phyloP scores from a whole-genome alignment of 2,329 filamentous ascomycete species.

The Diaporthe humulicola region DNA sequence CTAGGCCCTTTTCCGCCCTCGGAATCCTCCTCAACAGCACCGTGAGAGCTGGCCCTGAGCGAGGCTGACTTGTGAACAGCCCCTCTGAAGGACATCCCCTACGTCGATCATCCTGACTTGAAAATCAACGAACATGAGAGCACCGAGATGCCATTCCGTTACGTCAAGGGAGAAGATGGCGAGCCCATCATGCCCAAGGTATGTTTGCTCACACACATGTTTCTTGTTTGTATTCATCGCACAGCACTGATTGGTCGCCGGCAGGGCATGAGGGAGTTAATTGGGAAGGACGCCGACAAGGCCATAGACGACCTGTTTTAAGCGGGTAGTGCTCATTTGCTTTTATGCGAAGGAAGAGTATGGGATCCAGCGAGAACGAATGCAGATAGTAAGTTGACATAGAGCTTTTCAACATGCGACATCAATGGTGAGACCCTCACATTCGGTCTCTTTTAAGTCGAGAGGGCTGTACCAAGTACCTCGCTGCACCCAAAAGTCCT shows the following conservation, averaged over 20 bases:
- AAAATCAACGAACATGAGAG: conserved; percentile 92
- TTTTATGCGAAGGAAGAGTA: background rate
- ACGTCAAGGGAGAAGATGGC: conserved; percentile 82
- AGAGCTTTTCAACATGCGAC: background rate
- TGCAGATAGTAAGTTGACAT: conserved; percentile 19
- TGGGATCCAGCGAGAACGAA: background rate
- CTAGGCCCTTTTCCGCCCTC: background rate
- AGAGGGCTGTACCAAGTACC: background rate
- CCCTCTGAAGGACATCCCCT: conserved; percentile 82
- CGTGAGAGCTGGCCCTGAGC: background rate
- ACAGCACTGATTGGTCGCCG: conserved; percentile 43
- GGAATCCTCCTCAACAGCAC: background rate
- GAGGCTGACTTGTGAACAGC: conserved; percentile 61
- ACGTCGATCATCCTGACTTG: conserved; percentile 90
- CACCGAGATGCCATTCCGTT: conserved; percentile 98
- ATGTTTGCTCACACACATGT: conserved; percentile 47
- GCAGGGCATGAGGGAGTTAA: conserved; percentile 96
- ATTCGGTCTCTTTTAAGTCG: background rate
- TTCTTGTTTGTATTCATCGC: background rate
- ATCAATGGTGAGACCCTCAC: conserved; percentile 17
- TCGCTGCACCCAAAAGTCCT: background rate
- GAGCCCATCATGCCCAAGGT: conserved; percentile 94
- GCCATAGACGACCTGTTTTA: conserved; percentile 87
- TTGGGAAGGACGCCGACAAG: conserved; percentile 94
- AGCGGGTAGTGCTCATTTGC: conserved; percentile 10